These are phyloP conservation scores for Brachypodium distachyon DNA, from an alignment of 202 grass and related monocot genomes.

Conservation along the genomic window DNA sequence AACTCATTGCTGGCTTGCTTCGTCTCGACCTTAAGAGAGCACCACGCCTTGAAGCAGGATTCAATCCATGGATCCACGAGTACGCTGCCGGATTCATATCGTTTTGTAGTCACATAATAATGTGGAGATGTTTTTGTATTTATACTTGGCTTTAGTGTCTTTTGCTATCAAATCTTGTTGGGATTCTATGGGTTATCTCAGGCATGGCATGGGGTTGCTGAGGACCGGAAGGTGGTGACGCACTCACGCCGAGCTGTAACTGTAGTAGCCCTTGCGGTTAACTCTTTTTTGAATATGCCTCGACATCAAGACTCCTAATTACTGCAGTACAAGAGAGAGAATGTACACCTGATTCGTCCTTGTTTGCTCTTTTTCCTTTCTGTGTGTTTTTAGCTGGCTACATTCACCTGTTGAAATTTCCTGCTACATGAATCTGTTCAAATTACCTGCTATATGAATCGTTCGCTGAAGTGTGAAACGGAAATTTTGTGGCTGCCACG, in stretches of 20 bases:
- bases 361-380: background rate
- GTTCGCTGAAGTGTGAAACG: no score
- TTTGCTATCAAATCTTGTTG: background rate
- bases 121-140: background rate
- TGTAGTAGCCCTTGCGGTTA: background rate
- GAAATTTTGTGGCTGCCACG: no score
- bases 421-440: no score
- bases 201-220: background rate
- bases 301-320: background rate
- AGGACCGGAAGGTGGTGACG: background rate
- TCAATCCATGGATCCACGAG: background rate
- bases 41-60: background rate
- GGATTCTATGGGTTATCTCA: background rate
- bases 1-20: background rate
- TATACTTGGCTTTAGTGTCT: background rate
- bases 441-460: background rate
- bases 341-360: background rate
- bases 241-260: background rate
- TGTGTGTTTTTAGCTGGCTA: background rate
- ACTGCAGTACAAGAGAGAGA: background rate
- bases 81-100: background rate
- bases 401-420: background rate
- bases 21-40: background rate
- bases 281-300: background rate
- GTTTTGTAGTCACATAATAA: slow-evolving; percentile 11